Evolutionary conservation across 306 rosid species (phyloP).

Genomic region (Medicago truncatula): DNA sequence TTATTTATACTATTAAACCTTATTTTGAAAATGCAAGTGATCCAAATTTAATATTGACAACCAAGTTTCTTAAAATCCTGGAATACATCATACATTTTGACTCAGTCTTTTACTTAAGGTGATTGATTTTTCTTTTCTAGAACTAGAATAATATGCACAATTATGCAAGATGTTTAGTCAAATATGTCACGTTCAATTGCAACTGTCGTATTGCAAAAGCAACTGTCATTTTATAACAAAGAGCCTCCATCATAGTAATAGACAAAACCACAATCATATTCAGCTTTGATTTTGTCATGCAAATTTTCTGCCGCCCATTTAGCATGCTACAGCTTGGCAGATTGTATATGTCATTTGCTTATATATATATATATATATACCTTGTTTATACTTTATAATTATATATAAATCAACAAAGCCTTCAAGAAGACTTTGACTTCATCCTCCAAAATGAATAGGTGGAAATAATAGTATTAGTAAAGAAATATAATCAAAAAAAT

Average conservation of each 20-base stretch:
- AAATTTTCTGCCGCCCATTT: conserved; percentile 36
- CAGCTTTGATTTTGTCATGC: not conserved
- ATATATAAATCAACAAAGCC: not conserved
- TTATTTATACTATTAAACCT: not conserved
- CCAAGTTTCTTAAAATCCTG: not conserved
- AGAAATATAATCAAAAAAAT: conserved; percentile 10
- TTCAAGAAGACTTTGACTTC: conserved; percentile 41
- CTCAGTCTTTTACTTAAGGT: not conserved
- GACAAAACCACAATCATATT: conserved; percentile 15
- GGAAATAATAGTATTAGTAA: not conserved
- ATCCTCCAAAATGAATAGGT: not conserved
- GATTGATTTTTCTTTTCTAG: conserved; percentile 13
- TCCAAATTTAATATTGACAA: not conserved
- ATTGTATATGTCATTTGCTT: conserved; percentile 19
- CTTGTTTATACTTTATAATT: conserved; percentile 7
- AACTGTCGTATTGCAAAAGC: conserved; percentile 14
- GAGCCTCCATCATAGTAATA: not conserved
- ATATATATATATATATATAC: not conserved
- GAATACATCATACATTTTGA: conserved; percentile 12
- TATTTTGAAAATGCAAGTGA: not conserved
- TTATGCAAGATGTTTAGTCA: conserved; percentile 12
- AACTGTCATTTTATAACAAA: not conserved
- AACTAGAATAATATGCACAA: not conserved
- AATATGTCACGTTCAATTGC: conserved; percentile 12
- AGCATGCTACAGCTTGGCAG: conserved; percentile 25